Evolutionary conservation across 2,329 filamentous ascomycete species (phyloP).

Genomic region (Orbilia oligospora): DNA sequence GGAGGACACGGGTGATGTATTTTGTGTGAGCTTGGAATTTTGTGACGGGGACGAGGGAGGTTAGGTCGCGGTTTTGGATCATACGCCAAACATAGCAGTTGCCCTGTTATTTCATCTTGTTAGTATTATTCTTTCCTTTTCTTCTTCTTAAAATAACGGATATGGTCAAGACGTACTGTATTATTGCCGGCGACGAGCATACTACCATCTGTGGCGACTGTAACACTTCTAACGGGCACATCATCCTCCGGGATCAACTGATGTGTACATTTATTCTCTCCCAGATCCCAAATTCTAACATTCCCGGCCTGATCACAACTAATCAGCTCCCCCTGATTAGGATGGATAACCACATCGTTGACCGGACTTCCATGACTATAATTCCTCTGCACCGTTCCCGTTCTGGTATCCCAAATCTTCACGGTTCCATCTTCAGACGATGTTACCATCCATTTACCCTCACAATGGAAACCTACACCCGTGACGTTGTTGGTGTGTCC

Average conservation of each 20-base stretch:
- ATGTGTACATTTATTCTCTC: slow-evolving; percentile 96
- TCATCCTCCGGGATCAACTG: slow-evolving; percentile 97
- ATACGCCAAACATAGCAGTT: slow-evolving; percentile 98
- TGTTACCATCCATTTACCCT: slow-evolving; percentile 99
- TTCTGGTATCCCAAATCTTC: slow-evolving; percentile 96
- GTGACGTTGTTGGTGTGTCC: slow-evolving; percentile 97
- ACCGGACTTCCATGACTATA: slow-evolving; percentile 91
- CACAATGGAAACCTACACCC: slow-evolving; percentile 96
- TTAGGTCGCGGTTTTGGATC: slow-evolving; percentile 84
- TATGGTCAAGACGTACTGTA: slow-evolving; percentile 72
- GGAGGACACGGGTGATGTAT: slow-evolving; percentile 90
- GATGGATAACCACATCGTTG: slow-evolving; percentile 99
- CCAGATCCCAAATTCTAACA: slow-evolving; percentile 94
- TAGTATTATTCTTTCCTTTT: not conserved
- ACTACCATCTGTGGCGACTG: slow-evolving; percentile 93
- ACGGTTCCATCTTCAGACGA: slow-evolving; percentile 96
- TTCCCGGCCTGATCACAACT: slow-evolving; percentile 94
- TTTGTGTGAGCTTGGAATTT: slow-evolving; percentile 92
- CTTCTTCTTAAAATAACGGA: too few relatives aligned
- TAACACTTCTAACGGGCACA: slow-evolving; percentile 92
- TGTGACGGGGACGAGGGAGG: slow-evolving; percentile 86
- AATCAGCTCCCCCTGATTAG: slow-evolving; percentile 97
- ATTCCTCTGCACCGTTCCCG: slow-evolving; percentile 87
- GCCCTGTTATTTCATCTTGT: slow-evolving; percentile 72
- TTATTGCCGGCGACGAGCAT: slow-evolving; percentile 95